These are phyloP conservation scores for Dacryopinax primogenitus DNA, from an alignment of 768 basidiomycete genomes.

Conservation along the genomic window DNA sequence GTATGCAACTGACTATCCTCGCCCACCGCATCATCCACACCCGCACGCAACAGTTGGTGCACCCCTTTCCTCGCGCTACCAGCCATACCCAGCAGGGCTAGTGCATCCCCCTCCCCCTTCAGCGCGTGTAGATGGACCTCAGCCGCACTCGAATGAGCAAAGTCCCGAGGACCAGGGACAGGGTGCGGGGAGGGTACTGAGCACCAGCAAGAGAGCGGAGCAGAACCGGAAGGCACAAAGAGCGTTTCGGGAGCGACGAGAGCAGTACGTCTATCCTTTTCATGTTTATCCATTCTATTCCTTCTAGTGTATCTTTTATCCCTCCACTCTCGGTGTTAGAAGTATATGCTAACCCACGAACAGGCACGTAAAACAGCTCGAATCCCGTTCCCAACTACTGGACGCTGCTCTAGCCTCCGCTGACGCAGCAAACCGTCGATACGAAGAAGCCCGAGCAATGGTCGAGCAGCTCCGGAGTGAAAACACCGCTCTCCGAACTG, in stretches of 20 bases:
- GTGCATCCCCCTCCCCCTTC: background rate
- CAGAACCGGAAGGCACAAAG: slow-evolving; percentile 92
- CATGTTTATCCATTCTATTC: too few species aligned
- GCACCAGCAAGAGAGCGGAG: slow-evolving; percentile 76
- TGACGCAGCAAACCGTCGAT: slow-evolving; percentile 76
- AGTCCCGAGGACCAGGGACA: background rate
- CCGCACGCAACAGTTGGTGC: background rate
- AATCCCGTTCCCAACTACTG: slow-evolving; percentile 70
- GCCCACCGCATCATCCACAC: background rate
- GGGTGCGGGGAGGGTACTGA: slow-evolving; percentile 43
- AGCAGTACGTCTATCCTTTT: slow-evolving; percentile 53
- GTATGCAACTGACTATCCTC: background rate
- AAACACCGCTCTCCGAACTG: slow-evolving; percentile 63
- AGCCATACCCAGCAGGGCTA: background rate
- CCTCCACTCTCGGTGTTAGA: too few species aligned
- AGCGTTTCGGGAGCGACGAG: slow-evolving; percentile 78
- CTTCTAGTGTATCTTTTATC: too few species aligned
- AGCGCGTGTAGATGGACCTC: background rate
- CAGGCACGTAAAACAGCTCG: slow-evolving; percentile 78
- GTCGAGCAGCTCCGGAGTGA: slow-evolving; percentile 80
- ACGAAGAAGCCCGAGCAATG: slow-evolving; percentile 81
- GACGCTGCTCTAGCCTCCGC: slow-evolving; percentile 76
- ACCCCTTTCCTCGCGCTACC: background rate
- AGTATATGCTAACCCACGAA: background rate
- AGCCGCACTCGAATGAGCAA: background rate